Evolutionary conservation across 306 rosid genomes (phyloP).

Genomic region (Nissolia schottii): DNA sequence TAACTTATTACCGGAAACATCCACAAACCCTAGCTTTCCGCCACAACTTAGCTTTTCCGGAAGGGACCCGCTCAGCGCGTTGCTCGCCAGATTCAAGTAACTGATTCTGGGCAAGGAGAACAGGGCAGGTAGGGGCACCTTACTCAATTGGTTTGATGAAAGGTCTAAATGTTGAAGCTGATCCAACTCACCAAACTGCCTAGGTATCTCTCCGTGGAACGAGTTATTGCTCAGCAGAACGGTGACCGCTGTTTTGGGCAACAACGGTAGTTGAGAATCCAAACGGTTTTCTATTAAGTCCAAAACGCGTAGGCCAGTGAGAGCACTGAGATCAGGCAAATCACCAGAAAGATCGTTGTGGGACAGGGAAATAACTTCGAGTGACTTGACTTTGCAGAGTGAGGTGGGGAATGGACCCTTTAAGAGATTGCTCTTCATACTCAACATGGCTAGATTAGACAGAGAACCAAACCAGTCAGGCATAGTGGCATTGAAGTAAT

Average conservation of each 20-base stretch:
- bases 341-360: constrained; percentile 64
- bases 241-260: constrained; percentile 57
- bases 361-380: constrained; percentile 55
- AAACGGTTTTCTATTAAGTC: constrained; percentile 66
- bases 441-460: constrained; percentile 59
- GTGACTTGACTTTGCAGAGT: constrained; percentile 42
- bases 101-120: constrained; percentile 58
- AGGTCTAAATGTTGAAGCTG: constrained; percentile 82
- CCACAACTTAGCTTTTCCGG: constrained; percentile 50
- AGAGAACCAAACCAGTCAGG: constrained; percentile 69
- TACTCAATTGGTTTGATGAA: constrained; percentile 58
- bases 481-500: constrained; percentile 53
- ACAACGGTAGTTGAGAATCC: constrained; percentile 57
- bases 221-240: constrained; percentile 59
- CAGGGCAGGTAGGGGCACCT: constrained; percentile 51
- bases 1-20: constrained; percentile 66
- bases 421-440: constrained; percentile 56
- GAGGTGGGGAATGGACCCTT: constrained; percentile 67
- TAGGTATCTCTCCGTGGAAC: constrained; percentile 64
- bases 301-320: constrained; percentile 49
- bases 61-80: constrained; percentile 53
- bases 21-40: constrained; percentile 66
- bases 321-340: constrained; percentile 54
- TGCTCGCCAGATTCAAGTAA: constrained; percentile 64
- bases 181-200: constrained; percentile 46